phyloP scores from a whole-genome alignment of 2,329 filamentous ascomycete species.

The Hirsutella rhossiliensis region DNA sequence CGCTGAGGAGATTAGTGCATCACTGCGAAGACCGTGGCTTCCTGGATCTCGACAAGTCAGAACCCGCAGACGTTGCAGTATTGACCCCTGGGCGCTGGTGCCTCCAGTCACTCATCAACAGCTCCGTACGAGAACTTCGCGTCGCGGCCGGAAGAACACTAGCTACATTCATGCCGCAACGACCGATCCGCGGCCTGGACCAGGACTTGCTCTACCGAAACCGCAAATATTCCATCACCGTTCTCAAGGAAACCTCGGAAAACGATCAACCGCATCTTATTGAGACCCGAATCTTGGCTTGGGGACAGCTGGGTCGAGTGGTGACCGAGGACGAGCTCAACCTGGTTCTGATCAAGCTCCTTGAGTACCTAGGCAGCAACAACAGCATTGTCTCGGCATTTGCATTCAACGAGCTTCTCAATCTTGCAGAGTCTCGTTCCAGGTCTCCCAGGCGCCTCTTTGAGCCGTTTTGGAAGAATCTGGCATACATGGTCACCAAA shows the following conservation, averaged over 20 bases:
- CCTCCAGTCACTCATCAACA: conserved; percentile 68
- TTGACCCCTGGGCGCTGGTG: conserved; percentile 70
- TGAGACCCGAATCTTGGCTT: conserved; percentile 76
- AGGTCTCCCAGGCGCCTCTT: conserved; percentile 58
- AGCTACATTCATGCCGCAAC: conserved; percentile 46
- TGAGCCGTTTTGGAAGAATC: conserved; percentile 75
- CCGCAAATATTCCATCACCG: conserved; percentile 55
- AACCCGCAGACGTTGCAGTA: conserved; percentile 46
- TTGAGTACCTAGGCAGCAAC: conserved; percentile 76
- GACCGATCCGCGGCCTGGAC: conserved; percentile 6
- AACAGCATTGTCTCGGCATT: conserved; percentile 70
- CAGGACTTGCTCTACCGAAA: conserved; percentile 27
- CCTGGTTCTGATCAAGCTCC: conserved; percentile 67
- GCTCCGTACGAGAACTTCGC: conserved; percentile 74
- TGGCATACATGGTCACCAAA: conserved; percentile 73
- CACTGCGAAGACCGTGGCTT: conserved; percentile 50
- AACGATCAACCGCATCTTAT: conserved; percentile 55
- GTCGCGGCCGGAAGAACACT: conserved; percentile 64
- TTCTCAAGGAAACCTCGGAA: conserved; percentile 61
- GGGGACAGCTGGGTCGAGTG: conserved; percentile 70
- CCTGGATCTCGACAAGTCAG: conserved; percentile 55
- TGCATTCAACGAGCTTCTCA: conserved; percentile 71
- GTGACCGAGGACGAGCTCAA: conserved; percentile 76
- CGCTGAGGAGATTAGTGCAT: conserved; percentile 54
- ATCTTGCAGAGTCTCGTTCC: conserved; percentile 53